Conservation (phyloP, 2,329 filamentous ascomycete species). For the Phyllosticta citribraziliensis region DNA sequence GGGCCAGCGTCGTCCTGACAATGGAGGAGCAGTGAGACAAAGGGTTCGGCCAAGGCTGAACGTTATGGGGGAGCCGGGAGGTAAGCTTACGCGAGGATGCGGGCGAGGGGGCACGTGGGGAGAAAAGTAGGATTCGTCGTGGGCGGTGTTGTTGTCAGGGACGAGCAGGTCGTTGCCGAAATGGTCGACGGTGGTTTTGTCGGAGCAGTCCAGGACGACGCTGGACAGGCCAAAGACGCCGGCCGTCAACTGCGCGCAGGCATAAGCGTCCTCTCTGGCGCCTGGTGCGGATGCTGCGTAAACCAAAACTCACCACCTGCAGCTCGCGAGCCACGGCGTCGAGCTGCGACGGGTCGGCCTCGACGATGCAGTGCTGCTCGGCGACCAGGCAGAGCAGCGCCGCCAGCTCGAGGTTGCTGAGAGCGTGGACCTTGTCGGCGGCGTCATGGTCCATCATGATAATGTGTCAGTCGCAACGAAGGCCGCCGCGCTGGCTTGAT, state of each 20-base stretch:
- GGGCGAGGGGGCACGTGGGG: background rate
- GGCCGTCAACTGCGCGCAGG: conserved; percentile 47
- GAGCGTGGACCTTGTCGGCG: conserved; percentile 59
- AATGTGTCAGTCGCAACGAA: background rate
- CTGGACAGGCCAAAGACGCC: conserved; percentile 64
- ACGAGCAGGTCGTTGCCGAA: conserved; percentile 63
- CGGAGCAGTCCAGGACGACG: conserved; percentile 61
- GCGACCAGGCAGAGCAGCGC: conserved; percentile 70
- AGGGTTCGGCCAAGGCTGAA: background rate
- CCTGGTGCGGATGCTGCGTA: background rate
- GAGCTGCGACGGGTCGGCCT: conserved; percentile 52
- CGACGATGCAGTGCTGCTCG: conserved; percentile 80
- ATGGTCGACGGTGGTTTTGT: conserved; percentile 67
- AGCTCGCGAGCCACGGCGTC: conserved; percentile 66
- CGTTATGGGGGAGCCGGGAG: background rate
- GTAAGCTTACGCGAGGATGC: conserved; percentile 10
- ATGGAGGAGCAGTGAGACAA: background rate
- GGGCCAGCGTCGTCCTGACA: background rate
- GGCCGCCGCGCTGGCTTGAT: background rate
- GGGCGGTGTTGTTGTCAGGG: conserved; percentile 12
- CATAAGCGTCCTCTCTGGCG: conserved; percentile 8
- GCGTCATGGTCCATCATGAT: conserved; percentile 1
- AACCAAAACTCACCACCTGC: conserved; percentile 47
- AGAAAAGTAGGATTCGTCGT: conserved; percentile 16
- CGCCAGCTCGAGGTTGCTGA: conserved; percentile 84